Conservation (phyloP, 768 basidiomycete genomes). For the Tylopilus sp. region DNA sequence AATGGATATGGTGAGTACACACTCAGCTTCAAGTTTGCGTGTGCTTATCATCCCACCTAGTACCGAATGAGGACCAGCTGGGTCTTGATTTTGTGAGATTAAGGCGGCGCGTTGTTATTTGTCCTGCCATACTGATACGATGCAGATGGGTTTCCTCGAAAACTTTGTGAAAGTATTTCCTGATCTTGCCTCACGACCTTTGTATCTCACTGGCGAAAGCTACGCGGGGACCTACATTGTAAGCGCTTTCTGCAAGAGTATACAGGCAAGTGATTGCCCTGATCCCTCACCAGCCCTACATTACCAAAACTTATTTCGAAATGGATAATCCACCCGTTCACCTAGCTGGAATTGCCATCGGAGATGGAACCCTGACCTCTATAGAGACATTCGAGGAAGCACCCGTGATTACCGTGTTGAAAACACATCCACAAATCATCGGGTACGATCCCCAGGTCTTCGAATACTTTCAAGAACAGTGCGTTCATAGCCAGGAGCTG, state of each 20-base stretch:
- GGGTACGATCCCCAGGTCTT: slow-evolving; percentile 64
- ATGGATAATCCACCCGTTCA: slow-evolving; percentile 61
- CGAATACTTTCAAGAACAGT: slow-evolving; percentile 68
- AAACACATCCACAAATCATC: slow-evolving; percentile 76
- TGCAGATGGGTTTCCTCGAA: slow-evolving; percentile 62
- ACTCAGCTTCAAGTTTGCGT: neutral
- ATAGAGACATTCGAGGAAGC: slow-evolving; percentile 45
- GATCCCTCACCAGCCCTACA: slow-evolving; percentile 56
- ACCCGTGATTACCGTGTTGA: slow-evolving; percentile 57
- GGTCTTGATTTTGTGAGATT: slow-evolving; percentile 42
- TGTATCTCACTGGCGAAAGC: slow-evolving; percentile 68
- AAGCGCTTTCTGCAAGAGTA: slow-evolving; percentile 38
- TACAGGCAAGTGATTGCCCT: neutral
- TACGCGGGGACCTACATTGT: slow-evolving; percentile 72
- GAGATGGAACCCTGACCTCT: slow-evolving; percentile 58
- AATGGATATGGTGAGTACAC: slow-evolving; percentile 51
- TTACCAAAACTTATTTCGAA: slow-evolving; percentile 64
- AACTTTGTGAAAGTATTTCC: too few species aligned
- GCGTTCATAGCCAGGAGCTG: slow-evolving; percentile 20
- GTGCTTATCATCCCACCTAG: slow-evolving; percentile 25
- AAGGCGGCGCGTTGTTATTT: neutral
- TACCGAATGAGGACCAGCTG: slow-evolving; percentile 61
- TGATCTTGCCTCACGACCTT: slow-evolving; percentile 56
- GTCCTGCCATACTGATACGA: neutral
- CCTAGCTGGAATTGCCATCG: slow-evolving; percentile 63